Evolutionary conservation across 352 stramenopile genomes (phyloP), one percentile per base, ranked within the genome.

Genomic region (Blastocystis sp.): DNA sequence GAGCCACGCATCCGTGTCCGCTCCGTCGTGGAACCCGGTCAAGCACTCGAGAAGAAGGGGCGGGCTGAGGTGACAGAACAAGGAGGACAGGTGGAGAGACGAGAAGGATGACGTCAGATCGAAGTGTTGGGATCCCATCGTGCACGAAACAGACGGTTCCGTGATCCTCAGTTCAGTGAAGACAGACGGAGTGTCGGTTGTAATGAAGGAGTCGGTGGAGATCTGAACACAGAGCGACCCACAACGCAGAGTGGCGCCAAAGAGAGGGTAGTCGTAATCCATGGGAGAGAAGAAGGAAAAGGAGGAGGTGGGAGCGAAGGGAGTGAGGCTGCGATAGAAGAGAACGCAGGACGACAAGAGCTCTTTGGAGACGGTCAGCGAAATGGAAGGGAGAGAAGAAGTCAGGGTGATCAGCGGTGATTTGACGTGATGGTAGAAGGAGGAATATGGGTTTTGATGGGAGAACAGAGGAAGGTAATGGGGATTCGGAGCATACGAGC

Each of bases 1-100:
- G 26, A 70, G 24, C 74, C 74, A 85, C 2, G 74, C 67, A 29
- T 66, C 37, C n/a, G 60, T 67, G 26, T 66, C 45, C 4, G 70
- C 51, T 26, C n/a, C 26, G 33, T 51, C 51, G 2, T 69, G 16
- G 55, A 63, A 63, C 63, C 69, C 69, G 35, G 39, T 62, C 6
- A 63, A 21, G 13, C 19, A 35, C 37, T 63, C 39, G 3, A 45
- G 39, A n/a, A 63, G 29, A 19, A 80, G 35, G 10, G 69, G 69
- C 13, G 37, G 24, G 21, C 26, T 37, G 35, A 74, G 63, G 45
- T 74, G 63, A 1, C 35, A 39, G 60, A 81, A 81, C 1, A 21
- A 50, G 3, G 50, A 37, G 16, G 39, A n/a, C 19, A 63, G 29
- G n/a, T n/a, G 60, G n/a, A 65, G 12, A 16, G 50, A 19, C 0